Base-by-base conservation (phyloP, 2,329 filamentous ascomycete species). In the Xylaria multiplex region DNA sequence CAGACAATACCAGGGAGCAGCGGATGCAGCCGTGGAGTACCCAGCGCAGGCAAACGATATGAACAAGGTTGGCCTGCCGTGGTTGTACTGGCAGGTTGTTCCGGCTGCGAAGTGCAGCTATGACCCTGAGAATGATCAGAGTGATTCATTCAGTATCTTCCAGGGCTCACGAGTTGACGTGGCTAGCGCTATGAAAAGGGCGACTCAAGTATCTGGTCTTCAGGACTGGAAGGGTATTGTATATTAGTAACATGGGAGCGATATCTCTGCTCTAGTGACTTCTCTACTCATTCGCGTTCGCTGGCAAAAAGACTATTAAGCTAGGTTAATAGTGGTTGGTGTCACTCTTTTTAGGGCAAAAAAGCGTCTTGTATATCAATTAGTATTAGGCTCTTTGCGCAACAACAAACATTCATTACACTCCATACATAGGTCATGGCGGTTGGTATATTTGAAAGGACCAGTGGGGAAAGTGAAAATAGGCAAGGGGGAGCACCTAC, bases 1-100 rank as follows among this genome's bases (percentile, higher is more conserved):
- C 79, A 45, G 19, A 2, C 62, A 65, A 22, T 83, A 85, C 66
- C 82, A 82, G 0, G 80, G 80, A 1, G 78, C 81, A 42, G 80
- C 79, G 55, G 79, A 83, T 66, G 61, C 63, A 3, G 49, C 50
- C 55, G 63, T 64, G 7, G 73, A 73, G 59, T 74, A 76, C 54
- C 67, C 69, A 7, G 67, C 72, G 40, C 73, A 78, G 62, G 69
- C 72, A 35, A 67, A 59, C 37, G 72, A 75, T 37, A 74, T 78
- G 69, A 75, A 75, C 65, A 69, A 66, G n/a, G 72, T 45, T 54
- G 74, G 73, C 32, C 45, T 78, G 9, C 76, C 76, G 6, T 71
- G 66, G 63, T 13, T 77, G 57, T 78, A 78, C 70, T 78, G 76
- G 76, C 75, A 78, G 69, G 72, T 78, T 55, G 58, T 77, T 30